Conservation (phyloP, 108 stramenopile species). For the Aurantiochytrium sp. region DNA sequence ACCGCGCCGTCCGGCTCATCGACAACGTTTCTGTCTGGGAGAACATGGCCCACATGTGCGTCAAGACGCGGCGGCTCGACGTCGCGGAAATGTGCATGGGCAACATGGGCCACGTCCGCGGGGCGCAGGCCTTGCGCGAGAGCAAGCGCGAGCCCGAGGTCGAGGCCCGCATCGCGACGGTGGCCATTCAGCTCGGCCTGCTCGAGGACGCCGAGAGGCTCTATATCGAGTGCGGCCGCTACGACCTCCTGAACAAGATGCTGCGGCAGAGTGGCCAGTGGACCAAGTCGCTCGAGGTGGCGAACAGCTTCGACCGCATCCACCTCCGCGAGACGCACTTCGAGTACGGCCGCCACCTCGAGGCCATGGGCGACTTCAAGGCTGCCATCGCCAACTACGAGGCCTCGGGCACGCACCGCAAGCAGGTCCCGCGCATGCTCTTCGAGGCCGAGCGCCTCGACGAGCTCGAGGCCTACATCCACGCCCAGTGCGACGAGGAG, state of each 20-base stretch:
- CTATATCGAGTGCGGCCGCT: constrained; percentile 59
- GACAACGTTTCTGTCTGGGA: constrained; percentile 59
- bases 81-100: constrained; percentile 69
- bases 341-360: constrained; percentile 44
- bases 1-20: constrained; percentile 56
- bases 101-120: constrained; percentile 62
- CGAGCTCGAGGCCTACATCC: constrained; percentile 57
- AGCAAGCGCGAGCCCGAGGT: constrained; percentile 55
- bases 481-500: constrained; percentile 45
- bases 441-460: constrained; percentile 45
- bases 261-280: constrained; percentile 57
- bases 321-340: constrained; percentile 60
- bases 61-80: constrained; percentile 64
- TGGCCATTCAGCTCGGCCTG: constrained; percentile 65
- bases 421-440: constrained; percentile 65
- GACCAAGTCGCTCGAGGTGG: constrained; percentile 55
- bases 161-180: constrained; percentile 53
- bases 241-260: constrained; percentile 59
- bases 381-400: constrained; percentile 54
- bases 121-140: constrained; percentile 53
- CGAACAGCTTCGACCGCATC: constrained; percentile 56
- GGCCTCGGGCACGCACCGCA: constrained; percentile 41
- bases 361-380: constrained; percentile 36
- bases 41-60: constrained; percentile 71
- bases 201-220: constrained; percentile 59